Base-by-base conservation (phyloP, 768 basidiomycete genomes). In the Hortiboletus campestris region DNA sequence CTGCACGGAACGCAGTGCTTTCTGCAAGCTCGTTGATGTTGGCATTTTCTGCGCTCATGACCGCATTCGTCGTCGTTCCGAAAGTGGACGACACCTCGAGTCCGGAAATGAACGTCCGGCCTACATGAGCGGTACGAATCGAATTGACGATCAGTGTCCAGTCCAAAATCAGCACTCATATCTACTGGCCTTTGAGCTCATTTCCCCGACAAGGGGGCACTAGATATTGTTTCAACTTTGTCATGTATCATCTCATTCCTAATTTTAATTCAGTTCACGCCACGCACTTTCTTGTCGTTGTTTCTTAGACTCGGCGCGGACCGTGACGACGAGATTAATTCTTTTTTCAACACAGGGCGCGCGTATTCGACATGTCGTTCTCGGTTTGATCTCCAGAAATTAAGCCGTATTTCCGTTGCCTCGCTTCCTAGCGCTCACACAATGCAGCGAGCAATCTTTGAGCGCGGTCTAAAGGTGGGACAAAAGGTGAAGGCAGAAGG, bases 1-100 rank as follows among this genome's bases (percentile, higher is more conserved):
- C 80, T 12, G 85, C 87, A 16, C 79, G 87, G 9, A 73, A 77
- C 36, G 74, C 76, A 1, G 88, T 89, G 8, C 78, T 89, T 20
- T 76, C 77, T 2, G 84, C 80, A 2, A 78, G 85, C 58, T 75
- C 85, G 12, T 34, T 81, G 41, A 78, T 85, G 73, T 74, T 89
- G 38, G 76, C 76, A 3, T 75, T 84, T 49, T 84, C 86, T 13
- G 77, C 85, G 7, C 56, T 87, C 46, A 77, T 82, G 75, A 86
- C 84, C 0, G 81, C 78, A 8, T 63, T 74, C 11, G 65, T 82
- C 20, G 77, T 83, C 50, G 75, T 81, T 4, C 58, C 67, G 9
- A 75, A 67, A 31, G 68, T 63, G 12, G 73, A 75, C 11, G 61
- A 67, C 4, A 44, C 45, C 32, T 32, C 61, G 9, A 55, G 43